Evolutionary conservation across 1,284 basidiomycete genomes (phyloP), one percentile per base, ranked within the genome.

Genomic region (Caloboletus firmus): DNA sequence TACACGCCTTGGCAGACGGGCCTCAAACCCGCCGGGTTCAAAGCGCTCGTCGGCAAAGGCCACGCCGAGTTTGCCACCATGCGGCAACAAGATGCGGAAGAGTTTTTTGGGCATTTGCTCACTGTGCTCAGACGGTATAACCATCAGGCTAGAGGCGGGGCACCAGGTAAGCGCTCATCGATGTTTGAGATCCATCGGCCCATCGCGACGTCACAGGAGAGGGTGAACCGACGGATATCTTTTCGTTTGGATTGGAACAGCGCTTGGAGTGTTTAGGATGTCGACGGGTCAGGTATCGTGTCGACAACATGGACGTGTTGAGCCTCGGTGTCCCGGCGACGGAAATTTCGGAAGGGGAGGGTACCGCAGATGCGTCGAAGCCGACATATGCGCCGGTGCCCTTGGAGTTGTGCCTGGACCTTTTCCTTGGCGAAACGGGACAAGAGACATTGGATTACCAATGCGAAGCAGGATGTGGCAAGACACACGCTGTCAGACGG

Each of bases 51-150:
- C 35, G 96, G 96, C 4, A 91, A 90, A 63, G 94, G 93, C 0
- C 96, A 99, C 66, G 84, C 85, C 48, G 96, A 98, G 74, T 99
- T 99, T 66, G 81, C 91, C 31, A 98, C 95, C 18, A 98, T 98
- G 95, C 82, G 85, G 42, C 95, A 99, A 72, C 96, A 99, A 70
- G 96, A 99, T 67, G 86, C 95, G 1, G 95, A 98, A 67, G 96
- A 99, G 72, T 99, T 99, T 74, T 80, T 99, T 56, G 81, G 84
- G 51, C 84, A 96, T 71, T 74, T 98, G 10, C 65, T 98, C 49
- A 83, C 82, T 4, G 78, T 83, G 17, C 73, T 97, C 15, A 79
- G 91, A 48, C 74, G 85, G 59, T 80, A 90, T 63, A 74, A 82
- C 44, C 84, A 86, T 66, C 81, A 80, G 73, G 73, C 47, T 74